These are phyloP conservation scores for Artemisia argyi DNA, from an alignment of 129 eudicot genomes.

Conservation along the genomic window DNA sequence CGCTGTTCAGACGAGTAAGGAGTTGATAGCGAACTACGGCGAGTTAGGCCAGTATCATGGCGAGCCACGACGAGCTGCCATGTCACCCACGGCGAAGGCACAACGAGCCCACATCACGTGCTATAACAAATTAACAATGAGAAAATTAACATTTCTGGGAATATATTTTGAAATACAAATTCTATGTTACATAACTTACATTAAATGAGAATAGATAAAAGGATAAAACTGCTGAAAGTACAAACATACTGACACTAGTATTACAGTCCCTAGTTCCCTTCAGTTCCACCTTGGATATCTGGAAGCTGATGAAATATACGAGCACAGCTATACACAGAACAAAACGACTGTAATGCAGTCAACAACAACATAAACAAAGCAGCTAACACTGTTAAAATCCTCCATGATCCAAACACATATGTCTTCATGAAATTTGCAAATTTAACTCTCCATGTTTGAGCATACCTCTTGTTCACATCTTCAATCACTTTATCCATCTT, in stretches of 20 bases:
- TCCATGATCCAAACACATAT: constrained; percentile 60
- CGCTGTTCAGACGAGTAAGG: too few relatives aligned
- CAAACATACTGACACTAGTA: neutral
- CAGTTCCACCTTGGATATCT: constrained; percentile 23
- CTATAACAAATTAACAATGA: too few relatives aligned
- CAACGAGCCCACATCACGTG: too few relatives aligned
- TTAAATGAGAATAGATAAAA: too few relatives aligned
- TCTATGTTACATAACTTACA: too few relatives aligned
- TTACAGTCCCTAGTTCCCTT: constrained; percentile 9
- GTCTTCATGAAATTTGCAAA: constrained; percentile 36
- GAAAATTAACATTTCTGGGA: too few relatives aligned
- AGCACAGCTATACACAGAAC: constrained; percentile 37
- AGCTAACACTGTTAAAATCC: constrained; percentile 44
- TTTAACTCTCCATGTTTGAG: constrained; percentile 53
- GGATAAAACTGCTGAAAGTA: neutral
- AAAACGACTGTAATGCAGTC: constrained; percentile 46
- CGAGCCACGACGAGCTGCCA: too few relatives aligned
- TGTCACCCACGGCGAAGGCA: too few relatives aligned
- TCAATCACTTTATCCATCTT: constrained; percentile 55
- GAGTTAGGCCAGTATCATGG: too few relatives aligned
- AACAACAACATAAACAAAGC: constrained; percentile 43
- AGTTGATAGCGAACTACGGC: too few relatives aligned
- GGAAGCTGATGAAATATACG: constrained; percentile 34
- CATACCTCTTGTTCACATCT: constrained; percentile 56
- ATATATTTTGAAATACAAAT: too few relatives aligned